phyloP scores from a whole-genome alignment of 2,329 filamentous ascomycete species.

The Macrophomina tecta region DNA sequence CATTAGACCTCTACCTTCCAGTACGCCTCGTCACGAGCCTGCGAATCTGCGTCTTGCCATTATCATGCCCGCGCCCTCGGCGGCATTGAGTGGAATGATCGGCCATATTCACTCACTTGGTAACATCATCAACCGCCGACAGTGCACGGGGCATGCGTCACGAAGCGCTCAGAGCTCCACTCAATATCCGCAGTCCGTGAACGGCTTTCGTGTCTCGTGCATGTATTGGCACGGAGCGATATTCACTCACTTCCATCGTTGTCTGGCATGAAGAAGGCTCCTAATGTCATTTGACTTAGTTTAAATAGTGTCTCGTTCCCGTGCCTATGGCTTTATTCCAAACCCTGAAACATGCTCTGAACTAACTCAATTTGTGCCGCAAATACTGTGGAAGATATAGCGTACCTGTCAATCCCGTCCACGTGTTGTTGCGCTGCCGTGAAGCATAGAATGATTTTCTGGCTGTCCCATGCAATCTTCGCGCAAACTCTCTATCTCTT shows the following conservation, averaged over 20 bases:
- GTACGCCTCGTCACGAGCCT: slow-evolving; percentile 8
- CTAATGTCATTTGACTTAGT: neutral
- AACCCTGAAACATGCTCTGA: neutral
- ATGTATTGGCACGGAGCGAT: neutral
- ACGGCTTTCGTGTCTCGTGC: neutral
- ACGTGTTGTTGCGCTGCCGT: neutral
- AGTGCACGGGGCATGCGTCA: neutral
- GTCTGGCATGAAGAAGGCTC: slow-evolving; percentile 4
- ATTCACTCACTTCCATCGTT: neutral
- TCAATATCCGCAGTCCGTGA: neutral
- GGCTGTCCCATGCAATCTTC: neutral
- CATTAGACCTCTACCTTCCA: slow-evolving; percentile 16
- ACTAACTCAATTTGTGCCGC: slow-evolving; percentile 5
- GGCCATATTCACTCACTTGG: neutral
- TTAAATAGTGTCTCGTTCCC: neutral
- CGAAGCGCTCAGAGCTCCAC: slow-evolving; percentile 11
- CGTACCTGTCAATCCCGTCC: neutral
- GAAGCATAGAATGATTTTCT: neutral
- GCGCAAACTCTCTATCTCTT: neutral
- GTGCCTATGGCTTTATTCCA: neutral
- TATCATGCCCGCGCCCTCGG: slow-evolving; percentile 2
- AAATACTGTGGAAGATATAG: slow-evolving; percentile 4
- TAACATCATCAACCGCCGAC: neutral
- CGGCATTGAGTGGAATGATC: neutral
- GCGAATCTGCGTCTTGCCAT: slow-evolving; percentile 12